Conservation (phyloP, 2,329 filamentous ascomycete species). For the Fusarium caatingaense region DNA sequence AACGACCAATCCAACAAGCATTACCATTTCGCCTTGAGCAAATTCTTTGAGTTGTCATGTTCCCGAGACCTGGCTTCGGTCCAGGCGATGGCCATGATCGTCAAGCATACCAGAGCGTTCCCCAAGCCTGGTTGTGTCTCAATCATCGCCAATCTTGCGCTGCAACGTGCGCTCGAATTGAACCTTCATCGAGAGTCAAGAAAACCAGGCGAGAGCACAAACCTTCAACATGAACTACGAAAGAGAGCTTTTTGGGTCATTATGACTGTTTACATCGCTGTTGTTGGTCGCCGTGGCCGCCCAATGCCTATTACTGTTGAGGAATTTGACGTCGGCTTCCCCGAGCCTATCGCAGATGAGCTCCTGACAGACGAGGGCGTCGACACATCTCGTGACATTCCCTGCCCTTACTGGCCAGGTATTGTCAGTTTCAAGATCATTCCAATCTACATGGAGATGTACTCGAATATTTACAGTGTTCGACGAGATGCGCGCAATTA, state of each 20-base stretch:
- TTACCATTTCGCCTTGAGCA: constrained; percentile 79
- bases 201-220: constrained; percentile 57
- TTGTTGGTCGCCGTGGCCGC: constrained; percentile 79
- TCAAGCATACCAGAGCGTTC: constrained; percentile 78
- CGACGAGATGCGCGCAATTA: constrained; percentile 73
- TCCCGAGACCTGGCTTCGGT: constrained; percentile 73
- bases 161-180: constrained; percentile 78
- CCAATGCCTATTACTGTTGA: constrained; percentile 80
- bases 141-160: constrained; percentile 72
- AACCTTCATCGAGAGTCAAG: constrained; percentile 79
- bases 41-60: constrained; percentile 72
- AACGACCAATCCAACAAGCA: constrained; percentile 78
- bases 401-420: constrained; percentile 75
- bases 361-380: constrained; percentile 73
- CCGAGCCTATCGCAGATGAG: constrained; percentile 77
- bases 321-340: constrained; percentile 83
- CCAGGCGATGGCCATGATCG: constrained; percentile 79
- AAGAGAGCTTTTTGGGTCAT: constrained; percentile 84
- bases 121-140: constrained; percentile 82
- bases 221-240: constrained; percentile 78
- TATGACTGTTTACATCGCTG: constrained; percentile 72
- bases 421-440: constrained; percentile 73
- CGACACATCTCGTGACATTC: constrained; percentile 64
- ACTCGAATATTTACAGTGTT: constrained; percentile 79
- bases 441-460: constrained; percentile 78